Conservation (phyloP, 2,329 filamentous ascomycete genomes). For the Paecilomyces fulvus region DNA sequence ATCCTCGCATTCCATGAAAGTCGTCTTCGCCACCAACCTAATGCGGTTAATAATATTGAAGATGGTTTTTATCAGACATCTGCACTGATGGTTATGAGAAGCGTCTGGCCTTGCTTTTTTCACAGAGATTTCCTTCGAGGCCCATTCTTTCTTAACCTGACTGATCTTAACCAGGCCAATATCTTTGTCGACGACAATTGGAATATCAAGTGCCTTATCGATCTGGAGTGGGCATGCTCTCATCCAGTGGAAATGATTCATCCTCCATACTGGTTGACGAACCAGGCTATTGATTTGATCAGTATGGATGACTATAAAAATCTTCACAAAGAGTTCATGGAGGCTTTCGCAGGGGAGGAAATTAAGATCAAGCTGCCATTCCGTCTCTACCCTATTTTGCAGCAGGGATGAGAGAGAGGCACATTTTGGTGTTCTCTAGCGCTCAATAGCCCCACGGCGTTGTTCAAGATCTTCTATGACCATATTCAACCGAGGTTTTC, state of each 20-base stretch:
- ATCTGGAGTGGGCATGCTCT: conserved; percentile 28
- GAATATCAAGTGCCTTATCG: conserved; percentile 26
- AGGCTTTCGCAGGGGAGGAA: conserved; percentile 14
- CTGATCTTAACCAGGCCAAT: conserved; percentile 32
- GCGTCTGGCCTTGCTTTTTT: neutral
- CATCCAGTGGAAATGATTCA: conserved; percentile 19
- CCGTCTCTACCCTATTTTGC: too few species aligned
- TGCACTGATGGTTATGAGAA: conserved; percentile 1
- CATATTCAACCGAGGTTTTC: too few species aligned
- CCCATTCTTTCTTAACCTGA: conserved; percentile 26
- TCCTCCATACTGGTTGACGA: conserved; percentile 21
- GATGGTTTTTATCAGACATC: conserved; percentile 7
- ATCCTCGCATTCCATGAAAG: conserved; percentile 15
- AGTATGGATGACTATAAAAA: conserved; percentile 5
- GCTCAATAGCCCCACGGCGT: too few species aligned
- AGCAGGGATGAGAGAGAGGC: too few species aligned
- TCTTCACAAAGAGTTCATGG: conserved; percentile 10
- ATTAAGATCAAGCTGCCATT: too few species aligned
- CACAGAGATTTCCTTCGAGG: conserved; percentile 22
- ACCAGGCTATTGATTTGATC: conserved; percentile 9
- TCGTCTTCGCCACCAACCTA: conserved; percentile 15
- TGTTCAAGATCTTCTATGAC: too few species aligned
- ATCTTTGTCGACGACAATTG: conserved; percentile 26
- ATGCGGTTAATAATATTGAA: conserved; percentile 8
- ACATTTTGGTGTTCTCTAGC: too few species aligned